Conservation (phyloP, 1,284 basidiomycete species). For the Trichosporon inkin region DNA sequence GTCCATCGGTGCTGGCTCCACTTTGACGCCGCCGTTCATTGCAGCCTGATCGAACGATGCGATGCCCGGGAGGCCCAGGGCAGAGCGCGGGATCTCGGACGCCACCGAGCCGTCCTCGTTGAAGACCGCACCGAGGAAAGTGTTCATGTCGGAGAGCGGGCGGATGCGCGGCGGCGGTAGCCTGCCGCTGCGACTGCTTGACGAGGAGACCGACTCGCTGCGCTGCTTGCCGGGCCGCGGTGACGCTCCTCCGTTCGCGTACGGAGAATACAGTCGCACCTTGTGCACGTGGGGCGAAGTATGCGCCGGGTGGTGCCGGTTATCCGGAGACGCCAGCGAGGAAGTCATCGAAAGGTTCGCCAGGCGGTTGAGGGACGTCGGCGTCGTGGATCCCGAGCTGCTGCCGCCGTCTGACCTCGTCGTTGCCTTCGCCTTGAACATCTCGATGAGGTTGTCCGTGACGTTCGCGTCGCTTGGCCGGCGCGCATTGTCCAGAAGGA, state of each 20-base stretch:
- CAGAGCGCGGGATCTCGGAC: conserved; percentile 37
- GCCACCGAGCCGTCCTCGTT: conserved; percentile 38
- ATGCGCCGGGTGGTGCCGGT: conserved; percentile 44
- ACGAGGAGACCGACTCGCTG: conserved; percentile 20
- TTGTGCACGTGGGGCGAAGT: conserved; percentile 48
- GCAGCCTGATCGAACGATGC: conserved; percentile 40
- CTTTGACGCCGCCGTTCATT: conserved; percentile 32
- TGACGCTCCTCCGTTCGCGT: conserved; percentile 32
- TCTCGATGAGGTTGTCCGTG: conserved; percentile 33
- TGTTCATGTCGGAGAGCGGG: conserved; percentile 41
- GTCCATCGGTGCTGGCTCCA: conserved; percentile 37
- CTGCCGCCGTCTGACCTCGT: conserved; percentile 12
- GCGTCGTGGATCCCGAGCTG: conserved; percentile 20
- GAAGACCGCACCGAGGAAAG: conserved; percentile 42
- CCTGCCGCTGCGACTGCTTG: conserved; percentile 4
- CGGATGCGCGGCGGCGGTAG: conserved; percentile 24
- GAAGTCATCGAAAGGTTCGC: conserved; percentile 18
- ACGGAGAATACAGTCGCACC: conserved; percentile 50
- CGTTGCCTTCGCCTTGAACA: conserved; percentile 35
- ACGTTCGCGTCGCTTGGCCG: conserved; percentile 15
- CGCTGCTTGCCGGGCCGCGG: conserved; percentile 27
- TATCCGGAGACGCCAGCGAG: conserved; percentile 31
- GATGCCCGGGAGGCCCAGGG: conserved; percentile 43
- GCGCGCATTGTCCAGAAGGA: conserved; percentile 2
- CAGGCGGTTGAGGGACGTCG: conserved; percentile 8